Conservation (phyloP, 768 basidiomycete species). For the Russula lepida region DNA sequence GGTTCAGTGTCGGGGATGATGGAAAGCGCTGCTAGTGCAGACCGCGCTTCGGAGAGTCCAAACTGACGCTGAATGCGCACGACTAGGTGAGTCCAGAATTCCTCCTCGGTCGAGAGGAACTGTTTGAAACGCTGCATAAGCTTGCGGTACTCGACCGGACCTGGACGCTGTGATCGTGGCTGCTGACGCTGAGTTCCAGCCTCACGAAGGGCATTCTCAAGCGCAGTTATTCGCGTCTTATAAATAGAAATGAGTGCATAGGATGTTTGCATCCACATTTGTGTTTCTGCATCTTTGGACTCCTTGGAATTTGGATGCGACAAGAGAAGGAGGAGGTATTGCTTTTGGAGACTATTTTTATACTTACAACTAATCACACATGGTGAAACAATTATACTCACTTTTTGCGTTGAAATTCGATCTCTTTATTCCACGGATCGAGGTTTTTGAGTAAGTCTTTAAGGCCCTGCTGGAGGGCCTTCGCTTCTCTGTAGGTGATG, state of each 20-base stretch:
- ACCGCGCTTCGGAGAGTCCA: conserved; percentile 53
- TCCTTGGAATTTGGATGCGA: conserved; percentile 61
- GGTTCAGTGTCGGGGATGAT: conserved; percentile 37
- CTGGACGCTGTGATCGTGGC: conserved; percentile 37
- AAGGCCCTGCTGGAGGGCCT: conserved; percentile 59
- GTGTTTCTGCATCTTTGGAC: conserved; percentile 71
- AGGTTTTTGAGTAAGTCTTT: conserved; percentile 67
- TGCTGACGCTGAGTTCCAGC: conserved; percentile 28
- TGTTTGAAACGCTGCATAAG: conserved; percentile 81
- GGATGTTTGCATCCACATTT: conserved; percentile 90
- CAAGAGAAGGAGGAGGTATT: conserved; percentile 61
- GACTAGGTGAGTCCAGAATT: conserved; percentile 81
- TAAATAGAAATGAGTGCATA: conserved; percentile 78
- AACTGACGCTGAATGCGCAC: conserved; percentile 67
- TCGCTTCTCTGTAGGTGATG: conserved; percentile 57
- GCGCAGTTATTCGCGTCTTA: conserved; percentile 60
- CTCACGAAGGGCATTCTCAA: conserved; percentile 38
- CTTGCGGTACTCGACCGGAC: conserved; percentile 78
- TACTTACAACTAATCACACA: conserved; percentile 20
- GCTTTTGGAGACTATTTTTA: conserved; percentile 51
- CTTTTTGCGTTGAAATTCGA: conserved; percentile 84
- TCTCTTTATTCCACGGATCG: conserved; percentile 76
- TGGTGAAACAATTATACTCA: conserved; percentile 32
- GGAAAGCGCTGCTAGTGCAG: conserved; percentile 49
- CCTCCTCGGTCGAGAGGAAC: conserved; percentile 84